Conservation (phyloP, 306 rosid genomes). For the Vachellia pachyceras region DNA sequence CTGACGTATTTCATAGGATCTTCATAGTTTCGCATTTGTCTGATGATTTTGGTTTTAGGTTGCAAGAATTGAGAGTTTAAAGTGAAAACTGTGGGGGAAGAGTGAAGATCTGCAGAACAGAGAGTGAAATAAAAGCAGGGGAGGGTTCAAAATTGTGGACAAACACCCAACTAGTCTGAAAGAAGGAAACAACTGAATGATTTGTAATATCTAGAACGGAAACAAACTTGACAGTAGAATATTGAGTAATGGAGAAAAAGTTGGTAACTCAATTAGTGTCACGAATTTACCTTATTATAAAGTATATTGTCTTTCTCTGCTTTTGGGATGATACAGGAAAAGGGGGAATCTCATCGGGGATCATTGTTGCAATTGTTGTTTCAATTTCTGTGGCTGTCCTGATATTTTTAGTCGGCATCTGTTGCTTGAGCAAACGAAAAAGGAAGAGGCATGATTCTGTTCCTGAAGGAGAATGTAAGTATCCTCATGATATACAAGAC, state of each 20-base stretch:
- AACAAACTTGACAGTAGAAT: no score
- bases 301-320: no score
- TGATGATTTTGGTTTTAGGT: not conserved
- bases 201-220: no score
- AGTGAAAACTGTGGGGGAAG: not conserved
- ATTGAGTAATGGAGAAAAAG: no score
- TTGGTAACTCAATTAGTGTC: no score
- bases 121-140: no score
- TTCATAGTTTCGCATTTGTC: not conserved
- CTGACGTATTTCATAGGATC: not conserved
- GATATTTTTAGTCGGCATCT: constrained; percentile 24
- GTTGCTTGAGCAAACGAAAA: constrained; percentile 38
- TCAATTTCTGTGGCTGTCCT: constrained; percentile 38
- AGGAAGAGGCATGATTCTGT: constrained; percentile 25
- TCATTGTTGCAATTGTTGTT: constrained; percentile 46
- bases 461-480: constrained; percentile 34
- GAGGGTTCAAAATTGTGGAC: not conserved
- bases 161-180: no score
- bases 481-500: not conserved
- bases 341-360: constrained; percentile 23
- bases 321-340: no score
- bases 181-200: no score
- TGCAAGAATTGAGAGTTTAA: not conserved
- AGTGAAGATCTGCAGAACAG: no score
- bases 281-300: no score